A percentile compares a stretch with the other conserved stretches of the same genome.
Evolutionary conservation across 1,284 basidiomycete genomes (phyloP).

Genomic region (Ceratobasidium theobromae): DNA sequence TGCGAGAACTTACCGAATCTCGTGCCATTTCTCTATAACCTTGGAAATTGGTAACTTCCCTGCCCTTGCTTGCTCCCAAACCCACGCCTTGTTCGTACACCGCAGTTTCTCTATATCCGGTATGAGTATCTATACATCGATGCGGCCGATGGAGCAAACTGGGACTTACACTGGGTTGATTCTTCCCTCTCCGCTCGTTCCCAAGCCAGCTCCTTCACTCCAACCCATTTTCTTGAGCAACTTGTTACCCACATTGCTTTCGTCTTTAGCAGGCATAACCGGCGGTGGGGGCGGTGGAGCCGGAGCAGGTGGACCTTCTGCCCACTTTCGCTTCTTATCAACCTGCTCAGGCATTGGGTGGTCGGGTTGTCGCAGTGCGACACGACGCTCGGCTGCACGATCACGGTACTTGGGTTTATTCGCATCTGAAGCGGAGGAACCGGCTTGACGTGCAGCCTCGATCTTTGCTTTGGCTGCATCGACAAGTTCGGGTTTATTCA

Average conservation of each 20-base stretch:
- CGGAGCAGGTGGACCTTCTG: slow-evolving; percentile 63
- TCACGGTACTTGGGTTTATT: slow-evolving; percentile 80
- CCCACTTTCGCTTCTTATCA: slow-evolving; percentile 45
- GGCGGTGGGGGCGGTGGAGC: slow-evolving; percentile 60
- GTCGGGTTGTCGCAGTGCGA: slow-evolving; percentile 88
- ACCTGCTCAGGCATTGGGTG: slow-evolving; percentile 45
- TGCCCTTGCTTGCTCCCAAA: slow-evolving; percentile 83
- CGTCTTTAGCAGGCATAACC: slow-evolving; percentile 70
- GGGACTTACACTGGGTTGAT: slow-evolving; percentile 83
- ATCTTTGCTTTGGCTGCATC: slow-evolving; percentile 75
- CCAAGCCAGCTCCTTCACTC: slow-evolving; percentile 86
- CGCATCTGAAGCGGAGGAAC: slow-evolving; percentile 43
- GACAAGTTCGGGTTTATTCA: slow-evolving; percentile 65
- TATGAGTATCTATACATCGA: background rate
- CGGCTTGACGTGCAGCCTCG: slow-evolving; percentile 48
- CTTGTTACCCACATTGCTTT: slow-evolving; percentile 84
- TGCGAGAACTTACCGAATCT: slow-evolving; percentile 48
- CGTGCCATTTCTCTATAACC: slow-evolving; percentile 75
- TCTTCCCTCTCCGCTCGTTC: slow-evolving; percentile 74
- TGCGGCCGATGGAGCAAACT: slow-evolving; percentile 19
- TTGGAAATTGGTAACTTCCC: slow-evolving; percentile 70
- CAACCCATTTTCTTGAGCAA: slow-evolving; percentile 95
- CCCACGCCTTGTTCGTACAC: slow-evolving; percentile 86
- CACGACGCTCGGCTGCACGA: slow-evolving; percentile 83
- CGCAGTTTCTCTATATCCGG: slow-evolving; percentile 61